Evolutionary conservation across 306 rosid genomes (phyloP).

Genomic region (Acmispon strigosus): DNA sequence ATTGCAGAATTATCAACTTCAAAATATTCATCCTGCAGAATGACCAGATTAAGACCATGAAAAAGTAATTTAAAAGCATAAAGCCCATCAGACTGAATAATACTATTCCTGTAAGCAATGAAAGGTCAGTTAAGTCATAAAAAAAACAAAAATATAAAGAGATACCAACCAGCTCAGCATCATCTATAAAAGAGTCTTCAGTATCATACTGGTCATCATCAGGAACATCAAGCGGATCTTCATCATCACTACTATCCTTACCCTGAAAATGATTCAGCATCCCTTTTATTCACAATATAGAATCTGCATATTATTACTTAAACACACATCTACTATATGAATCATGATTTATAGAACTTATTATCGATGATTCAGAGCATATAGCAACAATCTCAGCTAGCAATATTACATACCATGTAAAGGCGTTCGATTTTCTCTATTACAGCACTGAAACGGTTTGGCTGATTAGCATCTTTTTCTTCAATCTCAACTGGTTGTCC

Average conservation of each 20-base stretch:
- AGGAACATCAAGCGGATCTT: slow-evolving; percentile 64
- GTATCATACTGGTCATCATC: slow-evolving; percentile 99
- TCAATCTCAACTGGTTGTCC: slow-evolving; percentile 59
- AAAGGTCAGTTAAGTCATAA: slow-evolving; percentile 1
- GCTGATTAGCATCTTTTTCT: slow-evolving; percentile 56
- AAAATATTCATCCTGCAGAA: slow-evolving; percentile 93
- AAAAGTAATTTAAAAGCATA: slow-evolving; percentile 4
- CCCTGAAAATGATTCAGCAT: slow-evolving; percentile 50
- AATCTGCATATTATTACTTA: slow-evolving; percentile 6
- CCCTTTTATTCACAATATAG: background rate
- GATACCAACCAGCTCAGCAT: slow-evolving; percentile 86
- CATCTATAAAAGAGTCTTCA: slow-evolving; percentile 96
- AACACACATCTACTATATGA: slow-evolving; percentile 1
- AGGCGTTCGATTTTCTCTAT: slow-evolving; percentile 97
- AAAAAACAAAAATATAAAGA: slow-evolving; percentile 7
- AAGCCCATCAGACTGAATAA: background rate
- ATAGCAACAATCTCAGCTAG: background rate
- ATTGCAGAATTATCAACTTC: slow-evolving; percentile 89
- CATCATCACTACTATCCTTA: slow-evolving; percentile 93
- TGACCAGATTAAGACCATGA: slow-evolving; percentile 7
- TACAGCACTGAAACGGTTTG: slow-evolving; percentile 95
- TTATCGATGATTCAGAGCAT: background rate
- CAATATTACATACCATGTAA: slow-evolving; percentile 54
- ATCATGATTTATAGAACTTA: slow-evolving; percentile 8
- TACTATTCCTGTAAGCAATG: slow-evolving; percentile 2